These are phyloP conservation scores for Mortierella claussenii DNA, from an alignment of 192 early-diverging fungal genomes.

Conservation along the genomic window DNA sequence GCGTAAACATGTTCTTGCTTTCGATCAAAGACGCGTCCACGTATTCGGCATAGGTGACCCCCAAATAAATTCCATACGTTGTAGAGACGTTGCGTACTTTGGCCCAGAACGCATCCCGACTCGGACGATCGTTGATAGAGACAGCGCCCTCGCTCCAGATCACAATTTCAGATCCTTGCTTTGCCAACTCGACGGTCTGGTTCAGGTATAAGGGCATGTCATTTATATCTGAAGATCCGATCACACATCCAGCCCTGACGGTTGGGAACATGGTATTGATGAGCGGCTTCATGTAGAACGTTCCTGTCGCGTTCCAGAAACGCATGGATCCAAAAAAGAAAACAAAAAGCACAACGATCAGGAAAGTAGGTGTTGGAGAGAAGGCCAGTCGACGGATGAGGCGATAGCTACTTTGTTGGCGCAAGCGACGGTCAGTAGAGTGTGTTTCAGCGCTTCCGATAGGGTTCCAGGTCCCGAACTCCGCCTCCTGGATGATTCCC, in stretches of 20 bases:
- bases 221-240: conserved; percentile 5
- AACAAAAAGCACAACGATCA: conserved; percentile 24
- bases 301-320: conserved; percentile 41
- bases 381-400: conserved; percentile 10
- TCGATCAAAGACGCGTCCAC: conserved; percentile 2
- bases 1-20: conserved; percentile 52
- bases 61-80: conserved; percentile 37
- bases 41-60: conserved; percentile 34
- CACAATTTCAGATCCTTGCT: conserved; percentile 39
- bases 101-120: not conserved
- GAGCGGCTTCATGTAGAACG: conserved; percentile 37
- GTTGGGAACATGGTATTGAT: conserved; percentile 25
- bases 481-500: conserved; percentile 2
- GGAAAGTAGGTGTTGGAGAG: conserved; percentile 31
- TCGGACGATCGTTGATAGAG: not conserved
- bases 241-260: conserved; percentile 38
- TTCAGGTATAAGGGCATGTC: conserved; percentile 24
- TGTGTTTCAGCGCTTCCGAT: not conserved
- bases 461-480: conserved; percentile 4
- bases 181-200: conserved; percentile 31
- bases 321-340: conserved; percentile 44
- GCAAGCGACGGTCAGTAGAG: not conserved
- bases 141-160: conserved; percentile 44
- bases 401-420: too few species aligned
- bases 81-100: conserved; percentile 30